Percentiles rank a stretch among this genome's conserved stretches.
These are phyloP conservation scores for Veloboletus limbatus DNA, from an alignment of 1,284 basidiomycete species.

Conservation along the genomic window DNA sequence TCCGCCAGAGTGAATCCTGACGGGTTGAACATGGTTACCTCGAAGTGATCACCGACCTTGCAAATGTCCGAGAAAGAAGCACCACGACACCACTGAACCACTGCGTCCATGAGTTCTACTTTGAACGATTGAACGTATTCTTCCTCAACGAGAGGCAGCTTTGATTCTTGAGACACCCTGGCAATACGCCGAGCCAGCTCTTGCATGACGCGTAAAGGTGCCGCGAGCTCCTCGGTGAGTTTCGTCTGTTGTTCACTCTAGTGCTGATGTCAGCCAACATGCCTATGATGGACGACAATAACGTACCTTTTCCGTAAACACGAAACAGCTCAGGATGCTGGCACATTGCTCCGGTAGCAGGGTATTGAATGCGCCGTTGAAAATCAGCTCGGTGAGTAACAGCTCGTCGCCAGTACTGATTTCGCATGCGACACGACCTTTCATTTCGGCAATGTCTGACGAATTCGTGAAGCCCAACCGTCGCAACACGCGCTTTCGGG, in stretches of 20 bases:
- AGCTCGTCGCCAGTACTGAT: slow-evolving; percentile 97
- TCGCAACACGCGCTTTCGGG: slow-evolving; percentile 90
- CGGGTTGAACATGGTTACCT: background rate
- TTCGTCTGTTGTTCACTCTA: slow-evolving; percentile 88
- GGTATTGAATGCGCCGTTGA: slow-evolving; percentile 94
- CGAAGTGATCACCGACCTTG: slow-evolving; percentile 59
- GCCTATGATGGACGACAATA: slow-evolving; percentile 12
- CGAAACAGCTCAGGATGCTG: slow-evolving; percentile 91
- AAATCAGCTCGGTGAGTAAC: slow-evolving; percentile 94
- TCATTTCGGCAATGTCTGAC: slow-evolving; percentile 95
- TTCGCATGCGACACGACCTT: slow-evolving; percentile 98
- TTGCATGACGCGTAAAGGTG: slow-evolving; percentile 91
- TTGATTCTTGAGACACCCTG: slow-evolving; percentile 92
- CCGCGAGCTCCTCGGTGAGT: slow-evolving; percentile 90
- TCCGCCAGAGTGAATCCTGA: background rate
- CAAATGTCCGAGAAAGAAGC: slow-evolving; percentile 96
- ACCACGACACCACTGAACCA: slow-evolving; percentile 96
- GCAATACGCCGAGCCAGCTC: slow-evolving; percentile 94
- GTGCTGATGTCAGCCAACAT: slow-evolving; percentile 1
- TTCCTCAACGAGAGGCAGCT: slow-evolving; percentile 86
- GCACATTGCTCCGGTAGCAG: slow-evolving; percentile 91
- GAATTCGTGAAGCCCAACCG: slow-evolving; percentile 88
- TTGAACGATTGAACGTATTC: slow-evolving; percentile 97
- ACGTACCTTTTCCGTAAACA: slow-evolving; percentile 93
- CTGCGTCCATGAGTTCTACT: slow-evolving; percentile 97